Percentiles rank a stretch among this genome's conserved stretches.
Conservation (phyloP, 2,329 filamentous ascomycete genomes). For the Beauveria caledonica region DNA sequence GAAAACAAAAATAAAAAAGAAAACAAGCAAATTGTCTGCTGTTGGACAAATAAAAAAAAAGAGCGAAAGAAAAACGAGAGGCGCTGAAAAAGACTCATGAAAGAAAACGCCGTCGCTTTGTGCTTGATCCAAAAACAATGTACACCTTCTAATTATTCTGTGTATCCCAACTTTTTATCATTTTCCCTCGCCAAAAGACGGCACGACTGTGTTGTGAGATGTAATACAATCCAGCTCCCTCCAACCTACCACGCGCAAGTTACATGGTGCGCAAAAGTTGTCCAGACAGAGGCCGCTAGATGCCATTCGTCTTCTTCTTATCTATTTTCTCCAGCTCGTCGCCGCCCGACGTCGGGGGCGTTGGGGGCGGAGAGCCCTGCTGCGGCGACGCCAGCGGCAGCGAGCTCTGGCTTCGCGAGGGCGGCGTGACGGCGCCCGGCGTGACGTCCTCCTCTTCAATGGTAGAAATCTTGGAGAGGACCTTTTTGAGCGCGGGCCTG, state of each 20-base stretch:
- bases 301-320: neutral
- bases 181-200: neutral
- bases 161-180: neutral
- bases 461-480: slow-evolving; percentile 74
- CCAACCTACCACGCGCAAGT: neutral
- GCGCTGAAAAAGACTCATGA: neutral
- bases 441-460: slow-evolving; percentile 58
- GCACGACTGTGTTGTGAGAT: neutral
- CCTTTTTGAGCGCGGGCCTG: slow-evolving; percentile 74
- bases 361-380: neutral
- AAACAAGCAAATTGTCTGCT: neutral
- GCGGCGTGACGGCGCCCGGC: neutral
- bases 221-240: neutral
- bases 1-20: neutral
- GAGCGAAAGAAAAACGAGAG: neutral
- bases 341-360: neutral
- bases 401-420: neutral
- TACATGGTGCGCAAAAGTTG: neutral
- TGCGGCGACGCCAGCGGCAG: neutral
- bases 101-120: slow-evolving; percentile 5
- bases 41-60: neutral
- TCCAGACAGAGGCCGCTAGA: neutral
- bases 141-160: neutral
- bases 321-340: neutral
- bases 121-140: neutral